Evolutionary conservation across 768 basidiomycete genomes (phyloP).

Genomic region (Chalciporus sphaerocephalus): DNA sequence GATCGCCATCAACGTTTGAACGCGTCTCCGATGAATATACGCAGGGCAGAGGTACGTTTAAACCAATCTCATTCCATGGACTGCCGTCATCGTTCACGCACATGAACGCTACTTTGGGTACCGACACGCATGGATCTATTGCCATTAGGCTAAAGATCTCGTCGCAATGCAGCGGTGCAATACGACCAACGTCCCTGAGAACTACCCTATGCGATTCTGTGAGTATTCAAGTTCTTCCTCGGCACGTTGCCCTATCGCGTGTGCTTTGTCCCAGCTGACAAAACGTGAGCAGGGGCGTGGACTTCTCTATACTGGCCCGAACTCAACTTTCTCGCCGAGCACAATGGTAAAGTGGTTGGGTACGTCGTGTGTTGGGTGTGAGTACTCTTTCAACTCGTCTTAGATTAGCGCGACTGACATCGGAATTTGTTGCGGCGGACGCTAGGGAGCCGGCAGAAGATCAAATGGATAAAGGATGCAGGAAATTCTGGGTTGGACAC

Average conservation of each 20-base stretch:
- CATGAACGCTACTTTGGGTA: neutral
- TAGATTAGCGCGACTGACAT: neutral
- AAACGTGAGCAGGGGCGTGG: slow-evolving; percentile 38
- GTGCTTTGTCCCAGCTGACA: slow-evolving; percentile 3
- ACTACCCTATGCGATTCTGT: slow-evolving; percentile 37
- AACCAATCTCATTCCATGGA: neutral
- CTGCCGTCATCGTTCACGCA: neutral
- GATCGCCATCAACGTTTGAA: no score
- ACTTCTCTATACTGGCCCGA: slow-evolving; percentile 50
- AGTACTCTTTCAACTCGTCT: slow-evolving; percentile 12
- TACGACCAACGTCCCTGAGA: slow-evolving; percentile 50
- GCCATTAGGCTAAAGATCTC: slow-evolving; percentile 42
- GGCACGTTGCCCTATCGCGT: neutral
- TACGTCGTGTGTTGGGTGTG: slow-evolving; percentile 57
- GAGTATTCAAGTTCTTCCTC: slow-evolving; percentile 2
- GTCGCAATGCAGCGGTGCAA: slow-evolving; percentile 49
- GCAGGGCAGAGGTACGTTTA: slow-evolving; percentile 25
- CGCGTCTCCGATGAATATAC: slow-evolving; percentile 24
- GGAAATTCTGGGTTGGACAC: slow-evolving; percentile 18
- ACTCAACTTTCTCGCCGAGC: slow-evolving; percentile 50
- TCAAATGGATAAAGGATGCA: no score
- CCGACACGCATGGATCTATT: no score
- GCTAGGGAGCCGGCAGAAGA: slow-evolving; percentile 25
- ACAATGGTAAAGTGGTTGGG: slow-evolving; percentile 48
- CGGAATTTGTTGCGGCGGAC: neutral